Base-by-base conservation (phyloP, 2,329 filamentous ascomycete genomes). In the Corinectria fuckeliana region DNA sequence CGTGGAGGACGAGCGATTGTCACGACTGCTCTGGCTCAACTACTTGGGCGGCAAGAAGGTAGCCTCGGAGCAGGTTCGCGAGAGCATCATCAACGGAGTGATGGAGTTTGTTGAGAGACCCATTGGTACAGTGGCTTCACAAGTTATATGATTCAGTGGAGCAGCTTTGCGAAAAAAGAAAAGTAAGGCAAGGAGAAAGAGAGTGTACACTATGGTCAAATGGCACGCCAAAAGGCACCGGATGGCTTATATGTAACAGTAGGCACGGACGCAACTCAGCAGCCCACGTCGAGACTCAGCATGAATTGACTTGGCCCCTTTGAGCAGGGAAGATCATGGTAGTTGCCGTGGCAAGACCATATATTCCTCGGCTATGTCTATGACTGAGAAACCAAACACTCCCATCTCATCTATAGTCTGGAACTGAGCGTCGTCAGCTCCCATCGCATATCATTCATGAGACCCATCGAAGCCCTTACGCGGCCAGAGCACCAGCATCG, bases 41-140 rank as follows among this genome's bases (percentile, higher is more conserved):
- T 99, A 97, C 76, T 80, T 99, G 28, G 92, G 87, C 4, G 95
- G 95, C 0, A 90, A 87, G 74, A 92, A 88, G 69, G 93, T 97
- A 9, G 93, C 93, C 26, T 96, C 92, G 63, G 92, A 97, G 75
- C 82, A 84, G 3, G 91, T 93, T 14, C 85, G 94, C 66, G 82
- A 87, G 76, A 96, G 85, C 67, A 90, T 99, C 50, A 90, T 96
- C 3, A 88, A 96, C 47, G 95, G 95, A 0, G 85, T 96, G 61
- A 89, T 98, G 82, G 89, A 89, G 66, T 91, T 97, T 77, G 92
- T 95, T 1, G 91, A 93, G 76, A 80, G 94, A 64, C 95, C 95
- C 0, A 86, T 97, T 14, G 94, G 93, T 1, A 96, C 92, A 0
- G 89, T 96, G 1, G 91, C 92, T 49, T 85, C 91, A 32, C 91